Conservation (phyloP, 2,329 filamentous ascomycete genomes). For the Plectosphaerella cucumerina region DNA sequence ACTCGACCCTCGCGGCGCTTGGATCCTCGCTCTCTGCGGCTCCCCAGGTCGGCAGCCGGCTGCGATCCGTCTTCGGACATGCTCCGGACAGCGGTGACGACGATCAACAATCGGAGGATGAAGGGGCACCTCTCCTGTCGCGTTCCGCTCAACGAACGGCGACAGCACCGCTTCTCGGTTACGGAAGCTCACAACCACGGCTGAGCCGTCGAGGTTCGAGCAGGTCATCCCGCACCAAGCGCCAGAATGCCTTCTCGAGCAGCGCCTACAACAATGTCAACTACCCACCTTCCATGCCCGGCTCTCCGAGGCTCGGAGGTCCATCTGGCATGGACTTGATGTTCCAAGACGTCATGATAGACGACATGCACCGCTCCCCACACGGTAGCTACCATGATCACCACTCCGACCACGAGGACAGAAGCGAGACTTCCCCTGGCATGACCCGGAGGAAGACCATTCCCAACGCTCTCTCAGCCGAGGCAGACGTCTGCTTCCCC, state of each 20-base stretch:
- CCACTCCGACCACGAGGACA: conserved; percentile 17
- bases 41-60: conserved; percentile 17
- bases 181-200: conserved; percentile 15
- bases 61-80: conserved; percentile 17
- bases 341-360: conserved; percentile 68
- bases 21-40: conserved; percentile 26
- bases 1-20: conserved; percentile 40
- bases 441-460: conserved; percentile 41
- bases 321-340: conserved; percentile 48
- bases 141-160: conserved; percentile 29
- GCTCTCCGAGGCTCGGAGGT: conserved; percentile 51
- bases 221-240: conserved; percentile 45
- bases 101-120: conserved; percentile 37
- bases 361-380: conserved; percentile 47
- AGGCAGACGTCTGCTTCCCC: conserved; percentile 92
- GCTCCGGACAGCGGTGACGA: conserved; percentile 41
- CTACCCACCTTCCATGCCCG: conserved; percentile 64
- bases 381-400: conserved; percentile 23
- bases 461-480: conserved; percentile 55
- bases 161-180: conserved; percentile 8
- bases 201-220: conserved; percentile 44
- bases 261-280: conserved; percentile 56
- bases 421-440: conserved; percentile 17
- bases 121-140: conserved; percentile 52
- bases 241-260: conserved; percentile 21